A percentile compares a stretch with the other conserved stretches of the same genome.
Conservation (phyloP, 2,329 filamentous ascomycete species). For the Fusarium xylarioides region DNA sequence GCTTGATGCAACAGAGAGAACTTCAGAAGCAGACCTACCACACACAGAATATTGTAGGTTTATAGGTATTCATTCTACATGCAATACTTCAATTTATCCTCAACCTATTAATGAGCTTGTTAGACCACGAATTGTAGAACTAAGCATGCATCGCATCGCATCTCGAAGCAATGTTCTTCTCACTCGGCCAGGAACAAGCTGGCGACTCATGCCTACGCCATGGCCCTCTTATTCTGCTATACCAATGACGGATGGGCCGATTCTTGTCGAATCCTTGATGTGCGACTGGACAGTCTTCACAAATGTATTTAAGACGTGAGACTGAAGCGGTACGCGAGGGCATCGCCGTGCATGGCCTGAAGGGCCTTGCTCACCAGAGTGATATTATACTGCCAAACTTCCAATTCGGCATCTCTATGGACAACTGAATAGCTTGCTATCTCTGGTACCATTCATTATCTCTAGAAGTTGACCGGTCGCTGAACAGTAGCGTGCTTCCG, state of each 20-base stretch:
- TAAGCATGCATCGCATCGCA: not conserved
- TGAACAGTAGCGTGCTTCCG: not conserved
- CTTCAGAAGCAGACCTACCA: not conserved
- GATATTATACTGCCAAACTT: too few relatives aligned
- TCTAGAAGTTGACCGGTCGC: not conserved
- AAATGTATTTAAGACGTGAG: not conserved
- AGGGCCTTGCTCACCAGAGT: too few relatives aligned
- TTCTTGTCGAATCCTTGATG: not conserved
- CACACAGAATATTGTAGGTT: not conserved
- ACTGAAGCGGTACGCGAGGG: not conserved
- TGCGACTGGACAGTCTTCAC: not conserved
- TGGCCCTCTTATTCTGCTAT: too few relatives aligned
- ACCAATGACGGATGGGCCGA: accelerated
- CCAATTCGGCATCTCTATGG: not conserved
- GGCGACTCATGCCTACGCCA: not conserved
- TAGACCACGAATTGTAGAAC: too few relatives aligned
- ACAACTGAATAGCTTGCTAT: not conserved
- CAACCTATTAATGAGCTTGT: not conserved
- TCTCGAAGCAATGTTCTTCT: not conserved
- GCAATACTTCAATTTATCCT: accelerated
- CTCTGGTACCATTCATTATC: not conserved
- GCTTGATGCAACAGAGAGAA: too few relatives aligned
- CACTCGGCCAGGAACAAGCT: not conserved
- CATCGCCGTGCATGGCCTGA: not conserved
- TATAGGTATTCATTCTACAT: not conserved